Evolutionary conservation across 2,329 filamentous ascomycete species (phyloP).

Genomic region (Colletotrichum euphorbiae): DNA sequence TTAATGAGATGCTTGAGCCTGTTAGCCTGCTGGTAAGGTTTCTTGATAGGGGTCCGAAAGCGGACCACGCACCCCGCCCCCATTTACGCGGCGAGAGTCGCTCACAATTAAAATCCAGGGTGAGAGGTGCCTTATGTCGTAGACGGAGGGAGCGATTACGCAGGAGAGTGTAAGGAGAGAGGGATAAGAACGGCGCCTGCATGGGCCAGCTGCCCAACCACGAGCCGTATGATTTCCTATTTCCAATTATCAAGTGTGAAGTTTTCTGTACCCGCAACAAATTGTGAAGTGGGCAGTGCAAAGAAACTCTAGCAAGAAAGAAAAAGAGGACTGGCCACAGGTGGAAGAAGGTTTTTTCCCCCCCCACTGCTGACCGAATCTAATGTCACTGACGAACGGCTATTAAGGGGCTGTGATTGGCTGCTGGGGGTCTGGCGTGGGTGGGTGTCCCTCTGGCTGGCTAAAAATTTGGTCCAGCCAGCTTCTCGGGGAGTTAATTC

Average conservation of each 20-base stretch:
- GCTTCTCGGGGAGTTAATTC: too few relatives aligned
- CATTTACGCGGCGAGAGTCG: conserved; percentile 9
- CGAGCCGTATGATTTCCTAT: conserved; percentile 4
- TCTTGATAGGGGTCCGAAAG: conserved; percentile 35
- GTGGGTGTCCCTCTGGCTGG: neutral
- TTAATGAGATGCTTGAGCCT: neutral
- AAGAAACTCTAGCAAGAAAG: neutral
- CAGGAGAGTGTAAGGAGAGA: neutral
- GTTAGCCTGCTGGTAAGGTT: neutral
- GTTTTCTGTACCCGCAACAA: neutral
- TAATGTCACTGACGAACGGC: conserved; percentile 28
- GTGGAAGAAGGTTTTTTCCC: too few relatives aligned
- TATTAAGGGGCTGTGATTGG: conserved; percentile 25
- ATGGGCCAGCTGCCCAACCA: conserved; percentile 26
- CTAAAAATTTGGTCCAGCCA: too few relatives aligned
- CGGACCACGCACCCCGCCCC: conserved; percentile 24
- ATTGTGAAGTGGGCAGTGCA: neutral
- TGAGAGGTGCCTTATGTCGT: neutral
- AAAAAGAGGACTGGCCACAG: too few relatives aligned
- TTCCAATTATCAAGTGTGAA: neutral
- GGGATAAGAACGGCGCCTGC: neutral
- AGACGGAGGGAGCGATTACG: neutral
- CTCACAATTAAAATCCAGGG: conserved; percentile 7
- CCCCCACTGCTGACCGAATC: conserved; percentile 9
- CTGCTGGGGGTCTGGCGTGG: neutral